These are phyloP conservation scores for Ascochyta lentis DNA, from an alignment of 2,329 filamentous ascomycete genomes.

Conservation along the genomic window DNA sequence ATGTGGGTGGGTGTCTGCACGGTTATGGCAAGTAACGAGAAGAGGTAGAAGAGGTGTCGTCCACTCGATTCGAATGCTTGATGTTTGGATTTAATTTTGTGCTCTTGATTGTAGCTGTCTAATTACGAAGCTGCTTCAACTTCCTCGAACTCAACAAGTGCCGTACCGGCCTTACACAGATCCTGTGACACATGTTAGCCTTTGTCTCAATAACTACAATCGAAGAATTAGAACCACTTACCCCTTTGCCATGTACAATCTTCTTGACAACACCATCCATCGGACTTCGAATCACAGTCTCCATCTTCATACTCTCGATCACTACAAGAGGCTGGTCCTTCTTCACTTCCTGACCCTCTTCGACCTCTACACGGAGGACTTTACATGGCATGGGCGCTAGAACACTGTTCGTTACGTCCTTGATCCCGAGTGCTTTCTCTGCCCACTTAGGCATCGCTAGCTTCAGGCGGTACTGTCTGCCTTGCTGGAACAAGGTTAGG, in stretches of 20 bases:
- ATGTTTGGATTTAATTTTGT: background rate
- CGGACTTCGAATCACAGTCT: conserved; percentile 61
- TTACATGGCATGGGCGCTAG: conserved; percentile 98
- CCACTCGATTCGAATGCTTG: too few species aligned
- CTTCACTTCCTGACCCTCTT: conserved; percentile 79
- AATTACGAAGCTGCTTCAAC: conserved; percentile 13
- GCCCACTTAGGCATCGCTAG: conserved; percentile 75
- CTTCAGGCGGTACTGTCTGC: conserved; percentile 63
- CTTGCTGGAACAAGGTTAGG: conserved; percentile 78
- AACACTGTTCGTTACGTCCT: conserved; percentile 81
- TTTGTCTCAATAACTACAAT: background rate
- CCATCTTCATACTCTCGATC: conserved; percentile 62
- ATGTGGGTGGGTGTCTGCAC: too few species aligned
- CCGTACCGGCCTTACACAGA: conserved; percentile 55
- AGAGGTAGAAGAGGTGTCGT: background rate
- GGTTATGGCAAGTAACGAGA: background rate
- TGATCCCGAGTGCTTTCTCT: conserved; percentile 83
- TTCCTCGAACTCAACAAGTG: conserved; percentile 42
- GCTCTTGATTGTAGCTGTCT: too few species aligned
- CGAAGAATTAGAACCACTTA: conserved; percentile 29
- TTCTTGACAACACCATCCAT: conserved; percentile 55
- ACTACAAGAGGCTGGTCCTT: conserved; percentile 90
- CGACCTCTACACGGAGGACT: conserved; percentile 86
- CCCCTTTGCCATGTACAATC: conserved; percentile 58
- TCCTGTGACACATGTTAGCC: conserved; percentile 31